A percentile compares a stretch with the other conserved stretches of the same genome.
Evolutionary conservation across 306 rosid species (phyloP).

Genomic region (Cicer chorassanicum): DNA sequence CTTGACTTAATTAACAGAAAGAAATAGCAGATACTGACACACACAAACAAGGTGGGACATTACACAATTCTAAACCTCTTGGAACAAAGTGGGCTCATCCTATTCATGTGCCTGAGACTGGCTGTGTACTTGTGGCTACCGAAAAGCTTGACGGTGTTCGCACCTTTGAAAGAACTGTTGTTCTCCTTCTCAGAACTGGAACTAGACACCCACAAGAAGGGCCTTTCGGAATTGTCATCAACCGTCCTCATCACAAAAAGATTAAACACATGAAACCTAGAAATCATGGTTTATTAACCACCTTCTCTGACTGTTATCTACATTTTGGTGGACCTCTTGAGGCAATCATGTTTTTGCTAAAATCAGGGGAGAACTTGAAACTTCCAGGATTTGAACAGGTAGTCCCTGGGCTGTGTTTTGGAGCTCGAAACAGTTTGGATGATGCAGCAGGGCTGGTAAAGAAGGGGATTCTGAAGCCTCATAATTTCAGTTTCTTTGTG

Average conservation of each 20-base stretch:
- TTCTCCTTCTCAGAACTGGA: constrained; percentile 94
- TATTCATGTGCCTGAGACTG: constrained; percentile 87
- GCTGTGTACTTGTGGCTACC: constrained; percentile 94
- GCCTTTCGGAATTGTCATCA: constrained; percentile 89
- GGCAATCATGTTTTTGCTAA: constrained; percentile 91
- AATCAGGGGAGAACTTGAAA: constrained; percentile 66
- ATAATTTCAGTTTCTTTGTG: constrained; percentile 86
- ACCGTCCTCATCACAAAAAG: constrained; percentile 89
- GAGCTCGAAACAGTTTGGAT: constrained; percentile 86
- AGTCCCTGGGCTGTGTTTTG: constrained; percentile 88
- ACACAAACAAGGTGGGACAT: constrained; percentile 52
- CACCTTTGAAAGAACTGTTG: constrained; percentile 88
- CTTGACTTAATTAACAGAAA: constrained; percentile 59
- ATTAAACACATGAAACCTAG: constrained; percentile 88
- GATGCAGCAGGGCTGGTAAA: constrained; percentile 85
- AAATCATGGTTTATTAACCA: constrained; percentile 81
- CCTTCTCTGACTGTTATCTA: constrained; percentile 84
- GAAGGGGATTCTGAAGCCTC: constrained; percentile 84
- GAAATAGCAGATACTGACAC: constrained; percentile 62
- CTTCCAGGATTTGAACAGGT: constrained; percentile 85
- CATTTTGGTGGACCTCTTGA: constrained; percentile 97
- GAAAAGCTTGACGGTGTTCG: constrained; percentile 94
- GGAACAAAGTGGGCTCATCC: constrained; percentile 96
- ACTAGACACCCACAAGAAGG: constrained; percentile 89
- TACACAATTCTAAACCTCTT: constrained; percentile 60